Base-by-base conservation (phyloP, 2,329 filamentous ascomycete genomes). In the Arthroderma uncinatum region DNA sequence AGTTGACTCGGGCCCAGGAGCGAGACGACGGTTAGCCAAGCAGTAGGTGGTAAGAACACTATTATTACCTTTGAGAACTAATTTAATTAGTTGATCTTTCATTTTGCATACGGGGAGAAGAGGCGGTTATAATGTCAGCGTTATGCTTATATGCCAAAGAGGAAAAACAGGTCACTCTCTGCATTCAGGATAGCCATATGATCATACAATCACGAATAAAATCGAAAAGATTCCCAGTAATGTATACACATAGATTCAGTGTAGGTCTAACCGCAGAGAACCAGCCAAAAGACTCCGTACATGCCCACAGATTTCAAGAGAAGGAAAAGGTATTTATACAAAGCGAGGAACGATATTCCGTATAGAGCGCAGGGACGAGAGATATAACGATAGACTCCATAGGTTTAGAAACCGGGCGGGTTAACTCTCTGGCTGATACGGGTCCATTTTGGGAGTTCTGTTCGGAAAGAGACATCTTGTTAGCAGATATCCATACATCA, bases 351-450 rank as follows among this genome's bases (percentile, higher is more conserved):
- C 30, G 6, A 12, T n/a, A 21, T 19, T 37, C 30, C 19, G 50
- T 21, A 34, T 28, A 8, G n/a, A 53, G n/a, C 6, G 33, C 9
- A 53, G 12, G 50, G 19, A 33, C 21, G 30, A 39, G 10, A 23
- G 33, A 39, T 3, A 9, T 4, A 21, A n/a, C 19, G 19, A 37
- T 40, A 14, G 37, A 16, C 44, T 19, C 12, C 34, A 33, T 23
- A 48, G 33, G 28, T 56, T 76, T 84, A 96, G 75, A 92, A 97
- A 76, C 92, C 92, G 50, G 92, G 91, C 58, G 92, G 92, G 73
- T 97, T 97, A 71, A 96, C 70, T 74, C 92, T 80, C 74, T 97
- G 92, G 63, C 89, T 95, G 61, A 97, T 86, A 75, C 91, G 86
- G 65, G 92, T 97, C 92, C 92, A 97, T 76, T 97, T 90, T 57